Conservation (phyloP, 352 stramenopile genomes). For the Thraustochytrium sp. region DNA sequence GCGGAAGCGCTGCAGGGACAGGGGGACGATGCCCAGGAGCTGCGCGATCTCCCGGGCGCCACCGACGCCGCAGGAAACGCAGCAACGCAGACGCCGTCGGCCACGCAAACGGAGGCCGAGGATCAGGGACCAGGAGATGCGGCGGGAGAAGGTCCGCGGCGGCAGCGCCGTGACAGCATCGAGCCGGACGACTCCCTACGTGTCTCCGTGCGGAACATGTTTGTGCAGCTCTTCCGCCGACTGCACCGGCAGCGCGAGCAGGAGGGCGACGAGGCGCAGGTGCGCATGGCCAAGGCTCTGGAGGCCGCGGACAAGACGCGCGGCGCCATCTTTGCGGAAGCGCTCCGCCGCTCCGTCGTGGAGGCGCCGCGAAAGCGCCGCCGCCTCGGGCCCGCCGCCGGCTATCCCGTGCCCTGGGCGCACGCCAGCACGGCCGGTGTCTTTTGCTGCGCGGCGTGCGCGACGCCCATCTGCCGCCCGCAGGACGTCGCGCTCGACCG, state of each 20-base stretch:
- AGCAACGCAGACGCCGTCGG: too few species aligned
- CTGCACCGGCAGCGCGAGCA: background rate
- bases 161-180: too few species aligned
- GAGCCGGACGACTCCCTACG: too few species aligned
- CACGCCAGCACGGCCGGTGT: background rate
- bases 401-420: background rate
- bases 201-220: constrained; percentile 9
- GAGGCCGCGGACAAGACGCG: background rate
- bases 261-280: background rate
- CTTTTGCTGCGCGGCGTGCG: background rate
- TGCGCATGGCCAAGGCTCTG: background rate
- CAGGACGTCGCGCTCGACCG: background rate
- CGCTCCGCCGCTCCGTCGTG: background rate
- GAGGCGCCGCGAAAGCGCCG: background rate
- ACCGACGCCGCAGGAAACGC: too few species aligned
- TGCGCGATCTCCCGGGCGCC: too few species aligned
- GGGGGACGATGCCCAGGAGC: too few species aligned
- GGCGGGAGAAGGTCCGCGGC: too few species aligned
- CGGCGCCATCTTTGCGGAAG: background rate
- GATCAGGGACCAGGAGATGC: too few species aligned
- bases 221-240: constrained; percentile 16
- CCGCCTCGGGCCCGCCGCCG: background rate
- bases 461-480: background rate
- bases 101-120: too few species aligned
- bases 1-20: too few species aligned